phyloP scores from a whole-genome alignment of 2,329 filamentous ascomycete genomes.

The Arthrobotrys pseudoclavata region DNA sequence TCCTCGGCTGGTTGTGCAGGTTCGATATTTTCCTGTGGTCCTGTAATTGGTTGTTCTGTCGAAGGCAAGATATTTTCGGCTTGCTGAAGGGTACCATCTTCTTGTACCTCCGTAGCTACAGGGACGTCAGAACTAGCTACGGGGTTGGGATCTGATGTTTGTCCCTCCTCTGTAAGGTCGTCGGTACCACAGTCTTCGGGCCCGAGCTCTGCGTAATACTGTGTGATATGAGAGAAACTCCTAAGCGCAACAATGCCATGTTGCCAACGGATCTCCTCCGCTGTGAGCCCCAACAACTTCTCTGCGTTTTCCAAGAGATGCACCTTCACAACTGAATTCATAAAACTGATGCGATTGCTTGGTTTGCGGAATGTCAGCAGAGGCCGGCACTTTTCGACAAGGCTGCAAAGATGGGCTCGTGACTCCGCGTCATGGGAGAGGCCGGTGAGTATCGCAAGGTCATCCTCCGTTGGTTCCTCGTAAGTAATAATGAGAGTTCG shows the following conservation, averaged over 20 bases:
- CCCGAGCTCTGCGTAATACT: slow-evolving; percentile 63
- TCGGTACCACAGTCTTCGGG: slow-evolving; percentile 3
- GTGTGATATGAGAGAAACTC: slow-evolving; percentile 66
- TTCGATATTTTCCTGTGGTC: background rate
- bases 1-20: background rate
- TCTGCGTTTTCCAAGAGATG: slow-evolving; percentile 67
- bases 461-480: slow-evolving; percentile 67
- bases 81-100: background rate
- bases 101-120: background rate
- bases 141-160: background rate
- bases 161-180: background rate
- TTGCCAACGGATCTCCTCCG: slow-evolving; percentile 67
- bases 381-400: slow-evolving; percentile 67
- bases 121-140: background rate
- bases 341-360: slow-evolving; percentile 64
- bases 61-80: background rate
- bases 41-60: slow-evolving; percentile 22
- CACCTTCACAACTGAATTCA: slow-evolving; percentile 66
- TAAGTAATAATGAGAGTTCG: slow-evolving; percentile 67
- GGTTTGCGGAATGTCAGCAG: slow-evolving; percentile 63
- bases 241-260: slow-evolving; percentile 67
- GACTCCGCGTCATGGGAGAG: slow-evolving; percentile 65
- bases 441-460: slow-evolving; percentile 66
- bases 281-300: slow-evolving; percentile 65
- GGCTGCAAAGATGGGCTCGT: slow-evolving; percentile 65